phyloP scores from a whole-genome alignment of 805 yeast genomes.

The Schwanniomyces vanrijiae region DNA sequence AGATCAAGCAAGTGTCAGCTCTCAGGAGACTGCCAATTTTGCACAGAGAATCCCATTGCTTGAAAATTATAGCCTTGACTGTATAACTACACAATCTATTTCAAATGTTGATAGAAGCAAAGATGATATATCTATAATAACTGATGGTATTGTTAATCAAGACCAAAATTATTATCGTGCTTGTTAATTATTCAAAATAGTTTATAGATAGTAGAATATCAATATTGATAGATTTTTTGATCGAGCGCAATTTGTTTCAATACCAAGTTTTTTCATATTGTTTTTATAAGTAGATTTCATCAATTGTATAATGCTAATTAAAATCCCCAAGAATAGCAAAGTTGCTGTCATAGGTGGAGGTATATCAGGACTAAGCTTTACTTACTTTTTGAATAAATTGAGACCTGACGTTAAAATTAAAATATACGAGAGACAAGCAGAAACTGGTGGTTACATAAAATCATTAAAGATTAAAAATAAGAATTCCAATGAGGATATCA shows the following conservation, averaged over 20 bases:
- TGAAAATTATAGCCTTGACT: conserved; percentile 20
- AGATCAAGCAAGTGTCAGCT: conserved; percentile 12
- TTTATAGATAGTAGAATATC: conserved; percentile 1
- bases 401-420: conserved; percentile 74
- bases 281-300: not conserved
- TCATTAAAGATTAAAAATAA: conserved; percentile 39
- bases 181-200: conserved; percentile 8
- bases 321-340: conserved; percentile 30
- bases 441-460: conserved; percentile 81
- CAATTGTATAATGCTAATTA: conserved; percentile 4
- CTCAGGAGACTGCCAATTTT: conserved; percentile 13
- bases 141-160: conserved; percentile 10
- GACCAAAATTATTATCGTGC: conserved; percentile 23
- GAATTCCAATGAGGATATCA: conserved; percentile 20
- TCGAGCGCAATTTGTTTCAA: not conserved
- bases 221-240: not conserved
- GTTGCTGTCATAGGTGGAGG: conserved; percentile 88
- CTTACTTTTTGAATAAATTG: conserved; percentile 64
- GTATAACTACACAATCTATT: conserved; percentile 7
- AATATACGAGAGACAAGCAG: conserved; percentile 53
- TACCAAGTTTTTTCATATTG: not conserved
- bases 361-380: conserved; percentile 76
- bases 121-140: conserved; percentile 23
- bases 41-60: conserved; percentile 27
- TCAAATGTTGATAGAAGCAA: conserved; percentile 1